These are phyloP conservation scores for Fusarium coffeatum DNA, from an alignment of 2,329 filamentous ascomycete genomes.

Conservation along the genomic window DNA sequence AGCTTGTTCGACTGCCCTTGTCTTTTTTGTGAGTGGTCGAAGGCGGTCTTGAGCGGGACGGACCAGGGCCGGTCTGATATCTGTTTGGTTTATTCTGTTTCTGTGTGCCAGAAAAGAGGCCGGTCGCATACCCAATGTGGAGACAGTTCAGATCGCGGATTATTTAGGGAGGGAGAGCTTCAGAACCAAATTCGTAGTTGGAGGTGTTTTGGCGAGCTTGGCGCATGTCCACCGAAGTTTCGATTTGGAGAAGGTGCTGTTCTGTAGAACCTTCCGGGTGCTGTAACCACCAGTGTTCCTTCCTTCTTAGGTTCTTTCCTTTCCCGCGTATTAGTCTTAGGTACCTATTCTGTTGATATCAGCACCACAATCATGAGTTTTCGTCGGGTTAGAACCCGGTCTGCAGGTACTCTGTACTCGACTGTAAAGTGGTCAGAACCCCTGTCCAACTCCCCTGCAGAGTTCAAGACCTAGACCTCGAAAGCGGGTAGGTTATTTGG, in stretches of 20 bases:
- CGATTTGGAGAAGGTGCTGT: neutral
- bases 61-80: slow-evolving; percentile 7
- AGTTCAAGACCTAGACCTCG: slow-evolving; percentile 21
- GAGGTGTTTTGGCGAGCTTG: neutral
- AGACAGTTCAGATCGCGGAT: slow-evolving; percentile 8
- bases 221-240: neutral
- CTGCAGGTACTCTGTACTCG: neutral
- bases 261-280: neutral
- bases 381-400: neutral
- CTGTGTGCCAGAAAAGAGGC: slow-evolving; percentile 17
- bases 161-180: neutral
- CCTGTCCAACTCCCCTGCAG: slow-evolving; percentile 22
- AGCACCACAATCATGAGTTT: slow-evolving; percentile 15
- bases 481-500: slow-evolving; percentile 18
- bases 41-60: slow-evolving; percentile 9
- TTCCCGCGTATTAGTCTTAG: neutral
- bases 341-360: neutral
- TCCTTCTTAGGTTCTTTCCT: neutral
- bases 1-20: slow-evolving; percentile 27
- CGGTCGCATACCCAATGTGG: slow-evolving; percentile 12
- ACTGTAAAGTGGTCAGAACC: slow-evolving; percentile 13
- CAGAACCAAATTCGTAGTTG: neutral
- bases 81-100: slow-evolving; percentile 18
- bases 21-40: slow-evolving; percentile 12
- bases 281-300: neutral